Evolutionary conservation across 2,329 filamentous ascomycete species (phyloP).

Genomic region (Leptographium radiaticola): DNA sequence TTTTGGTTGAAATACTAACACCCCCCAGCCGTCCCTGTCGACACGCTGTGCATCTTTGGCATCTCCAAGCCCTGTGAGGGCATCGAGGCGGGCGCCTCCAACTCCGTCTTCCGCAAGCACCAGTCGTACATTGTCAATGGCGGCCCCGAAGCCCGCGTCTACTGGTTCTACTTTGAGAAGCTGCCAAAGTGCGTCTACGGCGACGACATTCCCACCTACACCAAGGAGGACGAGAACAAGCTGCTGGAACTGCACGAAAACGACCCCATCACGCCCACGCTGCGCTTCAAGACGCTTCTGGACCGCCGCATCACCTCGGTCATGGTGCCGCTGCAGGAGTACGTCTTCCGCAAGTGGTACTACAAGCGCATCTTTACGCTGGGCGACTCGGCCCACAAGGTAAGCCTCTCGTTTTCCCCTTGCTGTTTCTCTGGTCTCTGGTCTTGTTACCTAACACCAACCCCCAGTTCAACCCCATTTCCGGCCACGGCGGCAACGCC

Average conservation of each 20-base stretch:
- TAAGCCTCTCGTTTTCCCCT: slow-evolving; percentile 4
- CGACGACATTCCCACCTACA: slow-evolving; percentile 9
- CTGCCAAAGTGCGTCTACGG: slow-evolving; percentile 4
- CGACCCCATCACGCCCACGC: slow-evolving; percentile 6
- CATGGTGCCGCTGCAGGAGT: slow-evolving; percentile 21
- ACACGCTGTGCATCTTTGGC: slow-evolving; percentile 12
- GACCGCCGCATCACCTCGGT: slow-evolving; percentile 11
- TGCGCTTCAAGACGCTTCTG: slow-evolving; percentile 9
- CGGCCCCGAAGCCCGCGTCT: slow-evolving; percentile 9
- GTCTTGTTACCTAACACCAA: neutral
- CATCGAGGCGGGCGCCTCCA: slow-evolving; percentile 3
- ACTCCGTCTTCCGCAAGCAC: slow-evolving; percentile 1
- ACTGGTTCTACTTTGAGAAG: slow-evolving; percentile 12
- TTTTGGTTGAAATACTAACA: neutral
- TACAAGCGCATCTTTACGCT: slow-evolving; percentile 18
- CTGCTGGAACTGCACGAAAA: neutral
- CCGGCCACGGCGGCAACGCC: slow-evolving; percentile 15
- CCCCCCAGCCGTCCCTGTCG: neutral
- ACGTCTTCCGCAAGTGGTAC: slow-evolving; percentile 21
- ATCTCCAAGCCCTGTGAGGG: slow-evolving; percentile 8
- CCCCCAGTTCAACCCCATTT: slow-evolving; percentile 13
- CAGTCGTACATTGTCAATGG: slow-evolving; percentile 8
- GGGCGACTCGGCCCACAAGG: slow-evolving; percentile 22
- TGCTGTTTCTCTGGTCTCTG: neutral
- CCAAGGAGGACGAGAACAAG: slow-evolving; percentile 6